These are phyloP conservation scores for Globisporangium viniferum DNA, from an alignment of 352 stramenopile species.

Conservation along the genomic window DNA sequence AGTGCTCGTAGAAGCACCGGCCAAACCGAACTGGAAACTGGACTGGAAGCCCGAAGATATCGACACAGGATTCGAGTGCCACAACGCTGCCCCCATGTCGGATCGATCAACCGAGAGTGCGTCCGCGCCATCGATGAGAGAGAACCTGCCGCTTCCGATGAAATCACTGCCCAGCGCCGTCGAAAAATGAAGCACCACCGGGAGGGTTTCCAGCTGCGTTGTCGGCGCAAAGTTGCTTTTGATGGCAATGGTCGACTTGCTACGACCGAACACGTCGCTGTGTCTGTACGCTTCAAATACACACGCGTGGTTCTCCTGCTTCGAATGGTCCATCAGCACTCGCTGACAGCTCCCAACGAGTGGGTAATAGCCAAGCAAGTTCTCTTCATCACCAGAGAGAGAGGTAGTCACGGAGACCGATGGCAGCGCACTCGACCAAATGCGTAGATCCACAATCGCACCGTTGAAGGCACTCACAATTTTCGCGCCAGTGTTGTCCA, in stretches of 20 bases:
- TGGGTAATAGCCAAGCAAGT: slow-evolving; percentile 72
- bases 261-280: slow-evolving; percentile 3
- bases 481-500: slow-evolving; percentile 22
- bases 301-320: slow-evolving; percentile 71
- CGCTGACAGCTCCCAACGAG: slow-evolving; percentile 62
- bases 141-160: slow-evolving; percentile 39
- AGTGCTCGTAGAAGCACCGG: slow-evolving; percentile 6
- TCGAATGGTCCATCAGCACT: slow-evolving; percentile 65
- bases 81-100: slow-evolving; percentile 40
- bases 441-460: slow-evolving; percentile 59
- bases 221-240: slow-evolving; percentile 30
- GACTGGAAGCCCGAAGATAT: slow-evolving; percentile 56
- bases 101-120: slow-evolving; percentile 27
- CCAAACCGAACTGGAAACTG: slow-evolving; percentile 29
- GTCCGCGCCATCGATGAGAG: slow-evolving; percentile 22
- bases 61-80: slow-evolving; percentile 31
- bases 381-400: slow-evolving; percentile 35
- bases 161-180: slow-evolving; percentile 37
- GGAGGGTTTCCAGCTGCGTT: slow-evolving; percentile 25
- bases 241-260: slow-evolving; percentile 2
- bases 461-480: slow-evolving; percentile 50
- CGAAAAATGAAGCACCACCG: slow-evolving; percentile 40
- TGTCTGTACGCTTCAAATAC: slow-evolving; percentile 42
- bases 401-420: slow-evolving; percentile 9
- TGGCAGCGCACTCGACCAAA: slow-evolving; percentile 47